These are phyloP conservation scores for Pestalotiopsis sp. DNA, from an alignment of 2,329 filamentous ascomycete genomes.

Conservation along the genomic window DNA sequence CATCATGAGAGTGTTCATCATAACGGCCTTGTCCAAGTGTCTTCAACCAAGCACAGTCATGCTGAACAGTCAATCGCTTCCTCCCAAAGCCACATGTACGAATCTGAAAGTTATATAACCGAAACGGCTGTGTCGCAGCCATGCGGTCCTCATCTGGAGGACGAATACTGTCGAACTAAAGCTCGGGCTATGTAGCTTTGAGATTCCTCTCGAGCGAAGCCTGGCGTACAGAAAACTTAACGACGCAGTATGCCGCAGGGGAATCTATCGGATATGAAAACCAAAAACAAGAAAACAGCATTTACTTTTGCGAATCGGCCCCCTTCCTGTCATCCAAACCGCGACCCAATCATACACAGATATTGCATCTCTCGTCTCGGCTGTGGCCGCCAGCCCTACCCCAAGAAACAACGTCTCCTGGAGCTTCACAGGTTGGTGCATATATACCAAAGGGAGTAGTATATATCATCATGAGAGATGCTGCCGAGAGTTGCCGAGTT, in stretches of 20 bases:
- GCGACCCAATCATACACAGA: slow-evolving; percentile 30
- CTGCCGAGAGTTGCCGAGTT: background rate
- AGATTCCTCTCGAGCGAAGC: slow-evolving; percentile 26
- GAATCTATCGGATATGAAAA: slow-evolving; percentile 33
- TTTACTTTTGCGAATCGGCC: slow-evolving; percentile 25
- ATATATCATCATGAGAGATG: slow-evolving; percentile 20
- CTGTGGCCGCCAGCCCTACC: slow-evolving; percentile 1
- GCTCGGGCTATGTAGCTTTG: slow-evolving; percentile 22
- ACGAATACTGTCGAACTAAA: slow-evolving; percentile 29
- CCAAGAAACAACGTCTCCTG: background rate
- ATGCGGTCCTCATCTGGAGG: slow-evolving; percentile 29
- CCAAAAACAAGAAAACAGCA: slow-evolving; percentile 21
- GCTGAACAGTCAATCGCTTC: background rate
- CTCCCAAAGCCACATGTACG: background rate
- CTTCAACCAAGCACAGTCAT: no score
- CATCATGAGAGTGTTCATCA: no score
- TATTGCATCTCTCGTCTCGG: slow-evolving; percentile 23
- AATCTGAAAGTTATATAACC: slow-evolving; percentile 29
- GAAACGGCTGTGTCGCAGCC: slow-evolving; percentile 21
- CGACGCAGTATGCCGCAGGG: slow-evolving; percentile 23
- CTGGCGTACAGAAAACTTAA: slow-evolving; percentile 23
- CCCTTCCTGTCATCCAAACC: slow-evolving; percentile 23
- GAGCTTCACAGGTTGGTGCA: slow-evolving; percentile 24
- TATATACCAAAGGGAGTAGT: slow-evolving; percentile 34
- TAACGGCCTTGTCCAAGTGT: no score